A percentile compares a stretch with the other conserved stretches of the same genome.
phyloP scores from a whole-genome alignment of 78 protist species.

The Monocercomonoides exilis region DNA sequence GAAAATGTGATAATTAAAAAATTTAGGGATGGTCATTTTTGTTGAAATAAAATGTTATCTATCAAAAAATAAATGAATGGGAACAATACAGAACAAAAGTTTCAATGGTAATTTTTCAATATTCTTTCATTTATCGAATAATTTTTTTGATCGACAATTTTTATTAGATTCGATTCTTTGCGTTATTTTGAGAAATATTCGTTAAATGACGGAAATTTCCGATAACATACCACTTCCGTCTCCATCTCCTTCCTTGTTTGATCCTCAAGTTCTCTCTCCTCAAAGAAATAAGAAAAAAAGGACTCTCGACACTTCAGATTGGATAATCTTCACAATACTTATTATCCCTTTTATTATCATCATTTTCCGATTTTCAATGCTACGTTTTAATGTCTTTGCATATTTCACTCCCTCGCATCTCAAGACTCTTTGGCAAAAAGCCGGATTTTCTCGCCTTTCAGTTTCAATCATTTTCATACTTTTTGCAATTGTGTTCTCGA shows the following conservation, averaged over 20 bases:
- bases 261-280: not conserved
- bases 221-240: not conserved
- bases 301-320: not conserved
- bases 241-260: not conserved
- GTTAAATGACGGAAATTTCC: no score
- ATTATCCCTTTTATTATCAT: not conserved
- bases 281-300: not conserved
- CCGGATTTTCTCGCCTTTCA: not conserved
- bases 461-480: not conserved
- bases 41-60: no score
- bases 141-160: no score
- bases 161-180: no score
- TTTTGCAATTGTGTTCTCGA: not conserved
- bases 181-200: no score
- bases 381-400: not conserved
- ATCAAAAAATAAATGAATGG: no score
- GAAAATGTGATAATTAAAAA: no score
- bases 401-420: not conserved
- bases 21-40: no score
- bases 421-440: not conserved
- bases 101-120: no score
- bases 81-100: no score
- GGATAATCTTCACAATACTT: no score
- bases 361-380: not conserved
- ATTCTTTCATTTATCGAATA: no score